Evolutionary conservation across 2,329 filamentous ascomycete species (phyloP).

Genomic region (Phaeophleospora eucalypticola): DNA sequence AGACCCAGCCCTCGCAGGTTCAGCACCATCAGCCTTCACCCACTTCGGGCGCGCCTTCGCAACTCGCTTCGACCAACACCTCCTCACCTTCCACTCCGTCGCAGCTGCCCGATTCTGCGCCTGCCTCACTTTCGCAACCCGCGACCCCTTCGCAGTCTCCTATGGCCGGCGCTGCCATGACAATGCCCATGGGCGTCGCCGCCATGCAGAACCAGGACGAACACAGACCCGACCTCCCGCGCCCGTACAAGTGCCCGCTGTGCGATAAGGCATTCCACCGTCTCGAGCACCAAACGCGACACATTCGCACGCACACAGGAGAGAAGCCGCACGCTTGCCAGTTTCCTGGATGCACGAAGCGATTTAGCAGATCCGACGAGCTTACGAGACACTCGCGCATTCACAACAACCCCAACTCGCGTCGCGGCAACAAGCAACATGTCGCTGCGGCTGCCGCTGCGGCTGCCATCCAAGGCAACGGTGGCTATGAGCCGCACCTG

Average conservation of each 20-base stretch:
- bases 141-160: slow-evolving; percentile 12
- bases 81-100: slow-evolving; percentile 3
- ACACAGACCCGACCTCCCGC: slow-evolving; percentile 77
- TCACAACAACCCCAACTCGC: slow-evolving; percentile 97
- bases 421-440: slow-evolving; percentile 81
- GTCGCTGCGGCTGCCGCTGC: slow-evolving; percentile 55
- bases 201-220: slow-evolving; percentile 63
- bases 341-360: slow-evolving; percentile 93
- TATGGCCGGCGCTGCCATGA: slow-evolving; percentile 44
- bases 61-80: slow-evolving; percentile 7
- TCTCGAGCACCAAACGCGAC: slow-evolving; percentile 84
- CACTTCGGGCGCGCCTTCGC: slow-evolving; percentile 5
- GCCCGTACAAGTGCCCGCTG: slow-evolving; percentile 96
- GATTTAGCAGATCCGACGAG: slow-evolving; percentile 94
- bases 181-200: slow-evolving; percentile 45
- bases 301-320: slow-evolving; percentile 95
- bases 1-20: slow-evolving; percentile 20
- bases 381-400: slow-evolving; percentile 95
- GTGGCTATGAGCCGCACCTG: slow-evolving; percentile 47
- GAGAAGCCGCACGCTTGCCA: slow-evolving; percentile 97
- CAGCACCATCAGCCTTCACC: slow-evolving; percentile 14
- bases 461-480: slow-evolving; percentile 47
- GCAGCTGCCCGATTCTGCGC: slow-evolving; percentile 2
- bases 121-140: slow-evolving; percentile 12
- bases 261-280: slow-evolving; percentile 99